Conservation (phyloP, 2,329 filamentous ascomycete genomes). For the Lomentospora prolificans region DNA sequence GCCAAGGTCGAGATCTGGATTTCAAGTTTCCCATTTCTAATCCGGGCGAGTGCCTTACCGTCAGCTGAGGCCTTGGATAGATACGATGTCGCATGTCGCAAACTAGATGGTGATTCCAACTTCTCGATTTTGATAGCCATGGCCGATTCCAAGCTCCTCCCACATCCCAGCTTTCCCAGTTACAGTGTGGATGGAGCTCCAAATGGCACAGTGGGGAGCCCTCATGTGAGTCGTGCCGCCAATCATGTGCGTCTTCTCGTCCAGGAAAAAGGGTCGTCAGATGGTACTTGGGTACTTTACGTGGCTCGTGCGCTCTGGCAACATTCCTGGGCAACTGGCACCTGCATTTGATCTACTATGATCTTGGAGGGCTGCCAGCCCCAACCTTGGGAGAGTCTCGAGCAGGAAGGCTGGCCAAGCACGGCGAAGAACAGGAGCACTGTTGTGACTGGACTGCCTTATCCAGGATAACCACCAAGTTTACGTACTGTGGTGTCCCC, state of each 20-base stretch:
- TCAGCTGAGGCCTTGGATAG: not conserved
- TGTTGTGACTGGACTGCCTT: too few species aligned
- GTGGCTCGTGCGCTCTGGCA: constrained; percentile 1
- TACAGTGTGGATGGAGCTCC: not conserved
- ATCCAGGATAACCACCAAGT: too few species aligned
- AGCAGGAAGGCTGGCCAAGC: not conserved
- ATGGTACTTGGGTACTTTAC: not conserved
- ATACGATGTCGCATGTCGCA: not conserved
- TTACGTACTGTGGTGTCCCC: not conserved
- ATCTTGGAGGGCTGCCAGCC: not conserved
- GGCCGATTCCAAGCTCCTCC: not conserved
- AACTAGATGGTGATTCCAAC: not conserved
- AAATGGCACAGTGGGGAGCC: not conserved
- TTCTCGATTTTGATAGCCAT: not conserved
- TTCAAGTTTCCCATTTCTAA: not conserved
- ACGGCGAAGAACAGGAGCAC: too few species aligned
- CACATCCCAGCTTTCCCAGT: not conserved
- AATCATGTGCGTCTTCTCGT: constrained; percentile 3
- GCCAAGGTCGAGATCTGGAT: not conserved
- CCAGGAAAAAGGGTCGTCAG: not conserved
- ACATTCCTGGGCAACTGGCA: not conserved
- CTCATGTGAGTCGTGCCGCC: constrained; percentile 3
- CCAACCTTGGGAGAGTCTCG: not conserved
- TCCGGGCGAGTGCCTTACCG: not conserved
- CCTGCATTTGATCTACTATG: not conserved